phyloP scores from a whole-genome alignment of 768 basidiomycete species.

The Rhodocollybia butyracea region DNA sequence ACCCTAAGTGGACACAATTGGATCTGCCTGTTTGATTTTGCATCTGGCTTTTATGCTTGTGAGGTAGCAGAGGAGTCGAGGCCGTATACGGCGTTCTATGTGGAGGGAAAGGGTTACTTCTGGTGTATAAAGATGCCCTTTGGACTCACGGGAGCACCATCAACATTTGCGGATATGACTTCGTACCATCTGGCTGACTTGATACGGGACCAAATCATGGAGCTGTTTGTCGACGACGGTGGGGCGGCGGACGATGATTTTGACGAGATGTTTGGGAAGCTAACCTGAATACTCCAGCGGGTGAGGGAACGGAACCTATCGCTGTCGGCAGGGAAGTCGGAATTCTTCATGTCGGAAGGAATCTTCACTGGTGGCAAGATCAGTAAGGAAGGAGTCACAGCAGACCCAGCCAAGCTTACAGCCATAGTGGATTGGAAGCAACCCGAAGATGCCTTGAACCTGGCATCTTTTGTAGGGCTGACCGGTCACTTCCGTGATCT shows the following conservation, averaged over 20 bases:
- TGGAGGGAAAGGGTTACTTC: constrained; percentile 32
- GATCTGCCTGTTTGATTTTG: constrained; percentile 33
- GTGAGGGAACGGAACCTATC: constrained; percentile 20
- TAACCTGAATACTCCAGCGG: constrained; percentile 6
- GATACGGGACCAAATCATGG: neutral
- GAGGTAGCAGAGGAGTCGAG: constrained; percentile 1
- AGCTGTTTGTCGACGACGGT: constrained; percentile 25
- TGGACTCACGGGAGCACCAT: too few relatives aligned
- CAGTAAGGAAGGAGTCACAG: constrained; percentile 5
- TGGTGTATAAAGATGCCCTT: constrained; percentile 21
- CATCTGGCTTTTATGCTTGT: constrained; percentile 12
- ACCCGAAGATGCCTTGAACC: constrained; percentile 10
- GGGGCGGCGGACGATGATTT: constrained; percentile 21
- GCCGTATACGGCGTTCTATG: constrained; percentile 3
- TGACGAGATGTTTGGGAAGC: constrained; percentile 9
- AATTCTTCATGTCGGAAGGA: constrained; percentile 11
- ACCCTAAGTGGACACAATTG: constrained; percentile 31
- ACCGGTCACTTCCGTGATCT: constrained; percentile 11
- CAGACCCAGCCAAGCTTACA: too few relatives aligned
- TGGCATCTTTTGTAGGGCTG: constrained; percentile 13
- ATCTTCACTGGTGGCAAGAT: constrained; percentile 5
- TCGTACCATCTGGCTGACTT: neutral
- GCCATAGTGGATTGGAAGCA: constrained; percentile 6
- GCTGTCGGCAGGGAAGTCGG: constrained; percentile 22
- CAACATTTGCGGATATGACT: constrained; percentile 12